Evolutionary conservation across 2,329 filamentous ascomycete species (phyloP), one percentile per base, ranked within the genome.

Genomic region (Mycogone perniciosa): DNA sequence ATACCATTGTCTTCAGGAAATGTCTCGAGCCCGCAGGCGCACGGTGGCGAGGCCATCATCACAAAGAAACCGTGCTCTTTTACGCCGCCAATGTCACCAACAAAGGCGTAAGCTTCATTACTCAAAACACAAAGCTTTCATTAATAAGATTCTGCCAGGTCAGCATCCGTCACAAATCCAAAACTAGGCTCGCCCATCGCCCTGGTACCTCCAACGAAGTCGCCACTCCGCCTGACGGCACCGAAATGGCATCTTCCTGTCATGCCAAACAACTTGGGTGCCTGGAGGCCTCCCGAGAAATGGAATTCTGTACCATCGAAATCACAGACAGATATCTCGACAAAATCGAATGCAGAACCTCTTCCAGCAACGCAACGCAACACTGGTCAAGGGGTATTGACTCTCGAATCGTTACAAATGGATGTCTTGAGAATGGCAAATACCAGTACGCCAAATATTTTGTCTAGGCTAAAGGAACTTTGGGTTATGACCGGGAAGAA

Each of bases 31-130:
- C 29, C 26, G 26, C 9, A 31, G 26, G 7, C 6, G 27, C 30
- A 31, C 30, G 27, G 9, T 26, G 42, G 13, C 11, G 63, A 49
- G 55, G 57, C 7, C 34, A 27, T 31, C 47, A 5, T 11, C 40
- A 20, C 31, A 31, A 34, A 9, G n/a, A 31, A n/a, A 41, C 4
- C 11, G 8, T 5, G 61, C 20, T 63, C 61, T 2, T 57, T 57
- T 7, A 61, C 64, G 13, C 61, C 64, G 35, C 59, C 62, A 10
- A 61, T 63, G 11, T 57, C 65, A 5, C 62, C 64, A 4, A 60
- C 61, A 8, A 57, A 56, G 45, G 52, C 42, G 68, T 70, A 60
- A 58, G 64, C 40, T 34, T 31, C 33, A 5, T 26, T 11, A 4
- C 8, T n/a, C 27, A 13, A 7, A 30, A 33, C 31, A 29, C 20